Base-by-base conservation (phyloP, 2,329 filamentous ascomycete genomes). In the Macrophomina tecta region DNA sequence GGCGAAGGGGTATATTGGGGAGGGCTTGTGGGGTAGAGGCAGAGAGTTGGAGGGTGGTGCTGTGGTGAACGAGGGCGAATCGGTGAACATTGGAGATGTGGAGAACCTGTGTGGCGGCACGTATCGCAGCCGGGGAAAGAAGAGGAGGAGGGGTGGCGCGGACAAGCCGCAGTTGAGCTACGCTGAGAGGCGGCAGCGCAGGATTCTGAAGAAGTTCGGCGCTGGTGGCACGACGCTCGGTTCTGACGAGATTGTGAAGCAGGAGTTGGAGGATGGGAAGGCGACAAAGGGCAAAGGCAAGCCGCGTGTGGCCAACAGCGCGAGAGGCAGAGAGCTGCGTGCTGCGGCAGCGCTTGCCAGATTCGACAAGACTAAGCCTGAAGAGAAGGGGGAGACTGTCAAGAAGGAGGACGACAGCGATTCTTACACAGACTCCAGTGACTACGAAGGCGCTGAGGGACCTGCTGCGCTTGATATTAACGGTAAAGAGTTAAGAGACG, bases 11-110 rank as follows among this genome's bases (percentile, higher is more conserved):
- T 97, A 95, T 74, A 90, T 87, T 0, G 93, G 93, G 2, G 92
- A 97, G 69, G 93, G 93, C 0, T 79, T 97, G 56, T 97, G 93
- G 93, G 92, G 92, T 7, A 82, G 87, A 34, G 93, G 93, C 0
- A 83, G 87, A 46, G 81, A 85, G 6, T 77, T 95, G 52, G 80
- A 82, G 28, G 89, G 85, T 3, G 90, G 89, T 28, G 46, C 23
- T 8, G 7, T 76, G 23, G 64, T 66, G 79, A 82, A n/a, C 89
- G 88, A 91, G 69, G 75, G 82, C 16, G 79, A 92, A 53, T 87
- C 90, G 0, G 52, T 66, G 79, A 82, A n/a, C 89, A 88, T 91
- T 68, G 75, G 82, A 14, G 79, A 92, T 52, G 88, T 90, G 0
- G 67, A 90, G 73, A 87, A 91, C 73, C 80, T 93, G 2, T 95